Evolutionary conservation across 2,329 filamentous ascomycete species (phyloP), one percentile per base, ranked within the genome.

Genomic region (Zopfia rhizophila): DNA sequence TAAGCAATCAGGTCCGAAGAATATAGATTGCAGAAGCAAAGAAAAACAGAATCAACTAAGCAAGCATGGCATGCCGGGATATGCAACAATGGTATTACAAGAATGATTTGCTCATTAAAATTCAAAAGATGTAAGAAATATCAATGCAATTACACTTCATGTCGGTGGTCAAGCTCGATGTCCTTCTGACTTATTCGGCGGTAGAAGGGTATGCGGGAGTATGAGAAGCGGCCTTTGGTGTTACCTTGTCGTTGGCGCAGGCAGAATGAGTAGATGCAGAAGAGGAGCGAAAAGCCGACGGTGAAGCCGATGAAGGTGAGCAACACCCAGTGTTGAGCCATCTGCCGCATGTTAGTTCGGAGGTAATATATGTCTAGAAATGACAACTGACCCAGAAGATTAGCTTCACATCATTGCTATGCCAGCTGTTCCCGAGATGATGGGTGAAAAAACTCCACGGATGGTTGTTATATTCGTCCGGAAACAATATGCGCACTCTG

Each of bases 391-490:
- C 77, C 82, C 84, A 87, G 69, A 87, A 86, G 47, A 87, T 86
- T 39, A 87, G 64, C 61, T 79, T 76, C 37, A 85, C 84, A 58
- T 87, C 84, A 50, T 78, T 81, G 33, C 78, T 80, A 63, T 87
- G 84, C 84, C 84, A 87, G 69, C 82, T 85, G 69, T 82, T 85
- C 29, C 84, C 84, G 39, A 81, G 66, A 61, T 87, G 79, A 61
- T 85, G 82, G 24, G 80, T 85, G 72, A 90, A 90, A 76, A 90
- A 90, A 55, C 84, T 87, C 86, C 86, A 89, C 0, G 80, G 70
- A 56, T 85, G 79, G 53, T 81, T 78, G 61, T 86, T 86, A 72
- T 89, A 89, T 63, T 89, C 86, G 32, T 85, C 82, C 11, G 82
- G 83, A 79, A 89, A 89, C 41, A 90, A 73, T 33, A 90, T 80